Evolutionary conservation across 805 yeast species (phyloP).

Genomic region (Barnettozyma siamensis): DNA sequence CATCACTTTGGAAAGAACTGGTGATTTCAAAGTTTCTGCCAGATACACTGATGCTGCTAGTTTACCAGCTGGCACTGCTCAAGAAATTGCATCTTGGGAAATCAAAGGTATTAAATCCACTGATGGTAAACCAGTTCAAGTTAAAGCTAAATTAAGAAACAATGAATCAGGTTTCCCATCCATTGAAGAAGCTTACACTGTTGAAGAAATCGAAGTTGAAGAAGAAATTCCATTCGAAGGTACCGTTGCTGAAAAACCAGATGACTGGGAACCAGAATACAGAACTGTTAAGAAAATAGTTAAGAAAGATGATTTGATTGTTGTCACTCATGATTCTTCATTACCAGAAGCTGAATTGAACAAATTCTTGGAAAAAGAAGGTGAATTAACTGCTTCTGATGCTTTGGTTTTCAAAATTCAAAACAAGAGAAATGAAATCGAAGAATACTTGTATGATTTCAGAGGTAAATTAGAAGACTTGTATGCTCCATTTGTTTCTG

Average conservation of each 20-base stretch:
- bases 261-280: conserved; percentile 80
- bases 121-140: conserved; percentile 76
- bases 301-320: conserved; percentile 74
- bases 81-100: conserved; percentile 76
- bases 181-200: conserved; percentile 90
- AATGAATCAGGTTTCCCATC: conserved; percentile 95
- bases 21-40: conserved; percentile 83
- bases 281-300: conserved; percentile 89
- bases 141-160: conserved; percentile 91
- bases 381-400: conserved; percentile 79
- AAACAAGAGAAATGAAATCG: conserved; percentile 96
- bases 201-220: conserved; percentile 83
- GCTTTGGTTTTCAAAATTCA: conserved; percentile 97
- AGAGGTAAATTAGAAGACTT: conserved; percentile 95
- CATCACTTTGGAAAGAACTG: conserved; percentile 87
- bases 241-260: conserved; percentile 63
- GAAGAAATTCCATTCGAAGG: conserved; percentile 73
- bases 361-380: conserved; percentile 73
- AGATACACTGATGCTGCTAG: conserved; percentile 70
- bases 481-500: conserved; percentile 82
- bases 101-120: conserved; percentile 78
- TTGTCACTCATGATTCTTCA: conserved; percentile 57
- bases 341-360: conserved; percentile 52
- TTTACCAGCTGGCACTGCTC: conserved; percentile 62
- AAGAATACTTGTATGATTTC: conserved; percentile 96